Conservation (phyloP, 1,139 yeast genomes). For the Debaryomyces coudertii region DNA sequence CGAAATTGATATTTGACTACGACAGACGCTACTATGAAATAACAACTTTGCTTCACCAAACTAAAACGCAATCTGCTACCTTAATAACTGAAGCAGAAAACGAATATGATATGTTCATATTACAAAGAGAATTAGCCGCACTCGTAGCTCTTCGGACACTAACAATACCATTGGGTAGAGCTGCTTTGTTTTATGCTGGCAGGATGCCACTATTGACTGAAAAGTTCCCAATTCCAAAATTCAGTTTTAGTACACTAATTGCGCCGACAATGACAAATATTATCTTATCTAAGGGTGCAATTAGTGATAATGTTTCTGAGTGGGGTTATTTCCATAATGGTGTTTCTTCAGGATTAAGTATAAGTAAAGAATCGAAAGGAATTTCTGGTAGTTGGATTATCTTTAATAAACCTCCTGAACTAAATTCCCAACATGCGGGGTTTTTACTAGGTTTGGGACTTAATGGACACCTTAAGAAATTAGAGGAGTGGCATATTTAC, state of each 20-base stretch:
- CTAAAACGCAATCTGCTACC: constrained; percentile 59
- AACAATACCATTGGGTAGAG: constrained; percentile 79
- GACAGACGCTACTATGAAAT: constrained; percentile 85
- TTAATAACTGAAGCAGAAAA: constrained; percentile 39
- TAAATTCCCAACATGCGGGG: constrained; percentile 90
- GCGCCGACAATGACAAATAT: constrained; percentile 70
- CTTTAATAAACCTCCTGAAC: constrained; percentile 73
- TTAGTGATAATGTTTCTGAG: constrained; percentile 54
- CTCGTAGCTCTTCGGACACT: constrained; percentile 72
- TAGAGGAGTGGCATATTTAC: constrained; percentile 97
- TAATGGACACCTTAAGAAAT: constrained; percentile 78
- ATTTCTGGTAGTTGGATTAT: constrained; percentile 92
- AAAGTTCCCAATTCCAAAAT: constrained; percentile 74
- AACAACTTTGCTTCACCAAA: constrained; percentile 68
- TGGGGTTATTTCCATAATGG: constrained; percentile 97
- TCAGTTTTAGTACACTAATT: constrained; percentile 70
- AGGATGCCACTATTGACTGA: constrained; percentile 83
- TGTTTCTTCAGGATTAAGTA: constrained; percentile 81
- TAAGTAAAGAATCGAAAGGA: constrained; percentile 68
- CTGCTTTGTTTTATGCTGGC: constrained; percentile 69
- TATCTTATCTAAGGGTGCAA: constrained; percentile 56
- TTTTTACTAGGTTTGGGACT: constrained; percentile 90
- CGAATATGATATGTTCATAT: constrained; percentile 60
- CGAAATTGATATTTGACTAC: constrained; percentile 70
- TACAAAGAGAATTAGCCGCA: constrained; percentile 67